phyloP scores from a whole-genome alignment of 495 filamentous ascomycete species.

The Trichocladium uniseriatum region DNA sequence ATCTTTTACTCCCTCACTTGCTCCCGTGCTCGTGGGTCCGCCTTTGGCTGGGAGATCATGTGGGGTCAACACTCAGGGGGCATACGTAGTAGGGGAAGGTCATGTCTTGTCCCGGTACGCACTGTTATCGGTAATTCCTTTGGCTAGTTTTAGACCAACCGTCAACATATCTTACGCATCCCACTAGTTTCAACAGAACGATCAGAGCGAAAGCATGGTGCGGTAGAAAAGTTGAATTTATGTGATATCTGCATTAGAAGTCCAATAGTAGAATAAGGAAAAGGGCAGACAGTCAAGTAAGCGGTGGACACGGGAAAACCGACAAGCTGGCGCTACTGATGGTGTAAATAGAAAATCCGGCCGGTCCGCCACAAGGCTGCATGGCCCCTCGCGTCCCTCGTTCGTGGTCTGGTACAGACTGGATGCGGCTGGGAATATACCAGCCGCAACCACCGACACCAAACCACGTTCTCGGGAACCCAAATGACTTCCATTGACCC shows the following conservation, averaged over 20 bases:
- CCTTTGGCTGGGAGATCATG: too few species aligned
- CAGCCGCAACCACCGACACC: not conserved
- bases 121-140: too few species aligned
- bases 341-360: constrained; percentile 3
- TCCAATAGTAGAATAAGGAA: constrained; percentile 39
- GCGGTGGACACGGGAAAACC: constrained; percentile 19
- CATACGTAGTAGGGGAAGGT: too few species aligned
- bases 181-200: too few species aligned
- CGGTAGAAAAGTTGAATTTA: constrained; percentile 31
- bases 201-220: too few species aligned
- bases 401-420: not conserved
- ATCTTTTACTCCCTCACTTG: too few species aligned
- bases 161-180: too few species aligned
- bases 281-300: constrained; percentile 29
- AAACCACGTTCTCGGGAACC: not conserved
- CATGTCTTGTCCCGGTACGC: too few species aligned
- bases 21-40: too few species aligned
- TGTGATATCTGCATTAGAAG: constrained; percentile 49
- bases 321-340: constrained; percentile 3
- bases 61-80: too few species aligned
- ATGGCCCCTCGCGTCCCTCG: not conserved
- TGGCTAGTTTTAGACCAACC: too few species aligned
- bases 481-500: not conserved
- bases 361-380: not conserved
- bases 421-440: not conserved